A percentile compares a stretch with the other conserved stretches of the same genome.
These are phyloP conservation scores for Hygrophila difformis DNA, from an alignment of 257 asterid genomes.

Conservation along the genomic window DNA sequence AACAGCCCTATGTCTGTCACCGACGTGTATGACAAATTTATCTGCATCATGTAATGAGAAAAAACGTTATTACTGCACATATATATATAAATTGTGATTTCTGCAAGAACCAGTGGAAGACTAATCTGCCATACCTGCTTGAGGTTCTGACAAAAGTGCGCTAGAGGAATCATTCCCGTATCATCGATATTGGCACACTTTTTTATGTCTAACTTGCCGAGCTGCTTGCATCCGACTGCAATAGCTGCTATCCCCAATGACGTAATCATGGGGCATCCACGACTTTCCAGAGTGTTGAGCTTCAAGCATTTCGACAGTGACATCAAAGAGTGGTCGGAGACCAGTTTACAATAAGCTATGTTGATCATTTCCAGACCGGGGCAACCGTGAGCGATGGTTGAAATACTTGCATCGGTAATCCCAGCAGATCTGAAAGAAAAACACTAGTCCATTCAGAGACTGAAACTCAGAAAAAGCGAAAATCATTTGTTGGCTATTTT, in stretches of 20 bases:
- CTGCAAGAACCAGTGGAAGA: too few relatives aligned
- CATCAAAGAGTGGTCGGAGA: slow-evolving; percentile 52
- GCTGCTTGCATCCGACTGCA: slow-evolving; percentile 67
- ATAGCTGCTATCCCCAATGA: slow-evolving; percentile 66
- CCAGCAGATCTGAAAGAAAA: slow-evolving; percentile 58
- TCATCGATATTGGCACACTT: slow-evolving; percentile 64
- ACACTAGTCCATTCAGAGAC: slow-evolving; percentile 11
- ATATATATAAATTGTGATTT: background rate
- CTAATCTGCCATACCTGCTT: slow-evolving; percentile 83
- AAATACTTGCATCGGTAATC: slow-evolving; percentile 54
- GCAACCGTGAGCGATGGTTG: slow-evolving; percentile 62
- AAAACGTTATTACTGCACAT: background rate
- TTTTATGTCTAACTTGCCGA: slow-evolving; percentile 61
- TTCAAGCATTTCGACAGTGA: slow-evolving; percentile 63
- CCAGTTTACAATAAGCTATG: slow-evolving; percentile 50
- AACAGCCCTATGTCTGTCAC: slow-evolving; percentile 71
- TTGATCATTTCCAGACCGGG: slow-evolving; percentile 63
- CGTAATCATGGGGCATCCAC: slow-evolving; percentile 75
- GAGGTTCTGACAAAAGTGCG: slow-evolving; percentile 72
- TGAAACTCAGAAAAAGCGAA: too few relatives aligned
- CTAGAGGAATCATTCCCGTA: slow-evolving; percentile 70
- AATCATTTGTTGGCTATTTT: too few relatives aligned
- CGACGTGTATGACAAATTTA: slow-evolving; percentile 72
- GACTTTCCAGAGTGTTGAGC: slow-evolving; percentile 59
- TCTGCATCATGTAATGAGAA: slow-evolving; percentile 29